Percentiles rank a stretch among this genome's conserved stretches.
phyloP scores from a whole-genome alignment of 768 basidiomycete genomes.

The Cytidiella melzeri region DNA sequence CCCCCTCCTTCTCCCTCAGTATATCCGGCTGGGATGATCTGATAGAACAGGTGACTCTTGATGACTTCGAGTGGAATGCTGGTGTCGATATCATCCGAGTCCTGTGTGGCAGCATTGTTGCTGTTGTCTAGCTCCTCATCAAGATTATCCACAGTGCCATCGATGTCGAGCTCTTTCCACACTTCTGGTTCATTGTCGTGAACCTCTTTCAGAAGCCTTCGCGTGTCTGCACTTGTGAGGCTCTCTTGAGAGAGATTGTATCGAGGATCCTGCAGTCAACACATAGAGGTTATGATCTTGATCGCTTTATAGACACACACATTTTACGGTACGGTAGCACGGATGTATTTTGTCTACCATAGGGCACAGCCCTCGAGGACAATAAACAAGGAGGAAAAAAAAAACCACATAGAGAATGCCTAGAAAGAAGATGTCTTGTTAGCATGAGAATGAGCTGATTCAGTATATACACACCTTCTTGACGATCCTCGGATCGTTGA shows the following conservation, averaged over 20 bases:
- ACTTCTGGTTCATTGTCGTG: neutral
- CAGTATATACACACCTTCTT: slow-evolving; percentile 26
- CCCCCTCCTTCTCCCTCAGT: neutral
- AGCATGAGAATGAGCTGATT: too few species aligned
- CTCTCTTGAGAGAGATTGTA: slow-evolving; percentile 1
- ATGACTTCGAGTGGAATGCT: neutral
- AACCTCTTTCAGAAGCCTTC: neutral
- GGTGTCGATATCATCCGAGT: neutral
- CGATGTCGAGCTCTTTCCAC: neutral
- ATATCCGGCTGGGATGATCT: neutral
- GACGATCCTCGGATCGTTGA: slow-evolving; percentile 26
- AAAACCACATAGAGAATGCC: slow-evolving; percentile 1
- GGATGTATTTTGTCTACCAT: too few species aligned
- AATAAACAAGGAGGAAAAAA: too few species aligned
- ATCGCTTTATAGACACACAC: too few species aligned
- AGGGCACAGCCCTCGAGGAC: too few species aligned
- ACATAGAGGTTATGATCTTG: too few species aligned
- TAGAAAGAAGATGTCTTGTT: too few species aligned
- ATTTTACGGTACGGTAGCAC: too few species aligned
- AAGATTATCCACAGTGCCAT: neutral
- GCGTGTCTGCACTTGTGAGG: neutral
- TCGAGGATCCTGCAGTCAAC: neutral
- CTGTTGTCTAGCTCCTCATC: neutral
- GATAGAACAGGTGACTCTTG: neutral
- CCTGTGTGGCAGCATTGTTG: neutral